Evolutionary conservation across 2,329 filamentous ascomycete genomes (phyloP), one percentile per base, ranked within the genome.

Genomic region (Beauveria sp.): DNA sequence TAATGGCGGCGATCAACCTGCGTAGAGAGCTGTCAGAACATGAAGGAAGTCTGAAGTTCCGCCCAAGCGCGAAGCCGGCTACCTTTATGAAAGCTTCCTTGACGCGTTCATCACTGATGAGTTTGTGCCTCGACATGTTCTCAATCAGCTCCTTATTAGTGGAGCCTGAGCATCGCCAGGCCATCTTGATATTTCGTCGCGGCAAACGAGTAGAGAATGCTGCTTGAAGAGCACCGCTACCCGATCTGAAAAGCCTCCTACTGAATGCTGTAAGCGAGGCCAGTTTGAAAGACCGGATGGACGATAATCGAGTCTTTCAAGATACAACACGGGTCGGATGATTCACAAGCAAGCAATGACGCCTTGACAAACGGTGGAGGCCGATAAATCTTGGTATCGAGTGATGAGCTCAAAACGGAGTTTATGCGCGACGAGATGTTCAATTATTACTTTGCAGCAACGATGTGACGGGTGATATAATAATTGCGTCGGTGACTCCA

Each of bases 1-100:
- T 93, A 98, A 75, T 98, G 84, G 0, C 84, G 92, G 64, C 95
- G 86, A 74, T 99, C 93, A 70, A 98, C 91, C 87, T 92, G 66
- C 9, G 20, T 2, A 24, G 28, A 4, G 10, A 10, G 38, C 10
- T 52, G 62, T 63, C 10, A 63, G 62, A 24, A 20, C 56, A 58
- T 56, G 58, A 46, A 30, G 52, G 3, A 14, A 16, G 4, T 5
- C 28, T 43, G 24, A 24, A 18, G n/a, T 4, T 30, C 9, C 1
- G 18, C 7, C 2, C 3, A n/a, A 45, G 3, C 16, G 9, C 30
- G 73, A 63, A 34, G 8, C 12, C 34, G 14, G 5, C 3, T 76
- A 91, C 89, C 65, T 82, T 82, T 51, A 89, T 76, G 80, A 98
- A 96, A 60, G 93, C 93, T n/a, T 84, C 79, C 69, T 87, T 89